Evolutionary conservation across 1,139 yeast species (phyloP), one percentile per base, ranked within the genome.

Genomic region (Hansenula anomala): DNA sequence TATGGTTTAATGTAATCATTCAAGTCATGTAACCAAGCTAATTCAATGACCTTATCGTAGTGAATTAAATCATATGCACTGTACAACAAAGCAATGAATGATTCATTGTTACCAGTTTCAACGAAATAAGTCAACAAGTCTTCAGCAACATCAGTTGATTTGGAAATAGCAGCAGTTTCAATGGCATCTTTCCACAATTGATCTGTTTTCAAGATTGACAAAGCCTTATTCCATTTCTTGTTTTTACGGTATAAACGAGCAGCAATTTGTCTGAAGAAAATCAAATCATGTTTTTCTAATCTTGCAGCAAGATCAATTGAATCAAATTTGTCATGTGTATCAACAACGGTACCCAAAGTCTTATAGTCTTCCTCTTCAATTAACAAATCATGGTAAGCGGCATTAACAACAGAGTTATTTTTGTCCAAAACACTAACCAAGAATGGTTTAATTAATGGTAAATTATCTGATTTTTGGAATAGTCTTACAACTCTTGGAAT

Each of bases 281-380:
- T 78, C 44, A 89, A 67, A 23, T 84, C 86, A 60, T 92, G 97
- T 65, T 84, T 85, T 67, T 92, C 99, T 51, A 92, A 77, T 63
- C 97, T 79, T 58, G 81, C 83, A 41, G 98, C 99, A 54, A 92
- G 75, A 41, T 87, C 97, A 53, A 94, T 71, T 41, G 94, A 87
- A 63, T 92, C 96, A 65, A 82, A 92, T 63, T 95, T 80, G 66
- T 90, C 96, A 63, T 84, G 85, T 28, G 88, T 74, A 48, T 90
- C 97, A 51, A 92, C 90, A 30, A 94, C 86, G 47, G 83, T 82
- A 54, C 84, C 79, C 59, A 92, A 73, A 14, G 96, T 82, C 66
- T 88, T 87, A 71, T 92, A 80, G 61, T 92, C 97, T 64, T 89
- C 95, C 66, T 92, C 98, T 69, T 92, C 99, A 48, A 92, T 89